phyloP scores from a whole-genome alignment of 208 protist species.

The Angomonas ambiguus region DNA sequence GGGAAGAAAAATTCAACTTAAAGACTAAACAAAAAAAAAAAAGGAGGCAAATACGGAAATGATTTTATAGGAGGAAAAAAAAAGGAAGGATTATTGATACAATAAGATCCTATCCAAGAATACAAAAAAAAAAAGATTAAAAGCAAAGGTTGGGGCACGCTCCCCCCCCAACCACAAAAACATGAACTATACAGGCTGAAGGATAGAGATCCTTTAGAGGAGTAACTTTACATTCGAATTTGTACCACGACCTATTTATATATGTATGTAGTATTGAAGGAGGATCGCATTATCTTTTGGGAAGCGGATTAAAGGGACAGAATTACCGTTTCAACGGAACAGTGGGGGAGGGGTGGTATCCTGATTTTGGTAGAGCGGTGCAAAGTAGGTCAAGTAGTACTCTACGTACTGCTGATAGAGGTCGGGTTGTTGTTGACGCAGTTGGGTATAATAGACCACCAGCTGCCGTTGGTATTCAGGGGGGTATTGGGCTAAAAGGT shows the following conservation, averaged over 20 bases:
- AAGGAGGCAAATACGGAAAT: conserved; percentile 1
- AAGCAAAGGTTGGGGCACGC: neutral
- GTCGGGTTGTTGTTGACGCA: conserved; percentile 44
- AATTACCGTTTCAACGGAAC: no score
- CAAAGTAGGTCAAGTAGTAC: conserved; percentile 51
- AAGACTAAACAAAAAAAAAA: neutral
- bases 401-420: conserved; percentile 52
- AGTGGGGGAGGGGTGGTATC: neutral
- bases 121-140: conserved; percentile 2
- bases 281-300: neutral
- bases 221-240: no score
- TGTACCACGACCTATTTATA: no score
- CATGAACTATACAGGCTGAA: no score
- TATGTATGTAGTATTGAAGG: neutral
- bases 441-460: conserved; percentile 39
- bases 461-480: conserved; percentile 43
- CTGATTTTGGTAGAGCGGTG: conserved; percentile 22
- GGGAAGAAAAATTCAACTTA: neutral
- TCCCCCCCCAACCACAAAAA: no score
- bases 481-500: conserved; percentile 46
- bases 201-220: no score
- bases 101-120: neutral
- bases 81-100: neutral
- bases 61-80: neutral
- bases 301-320: no score